Base-by-base conservation (phyloP, 352 stramenopile genomes). In the Peronosclerospora sorghi region DNA sequence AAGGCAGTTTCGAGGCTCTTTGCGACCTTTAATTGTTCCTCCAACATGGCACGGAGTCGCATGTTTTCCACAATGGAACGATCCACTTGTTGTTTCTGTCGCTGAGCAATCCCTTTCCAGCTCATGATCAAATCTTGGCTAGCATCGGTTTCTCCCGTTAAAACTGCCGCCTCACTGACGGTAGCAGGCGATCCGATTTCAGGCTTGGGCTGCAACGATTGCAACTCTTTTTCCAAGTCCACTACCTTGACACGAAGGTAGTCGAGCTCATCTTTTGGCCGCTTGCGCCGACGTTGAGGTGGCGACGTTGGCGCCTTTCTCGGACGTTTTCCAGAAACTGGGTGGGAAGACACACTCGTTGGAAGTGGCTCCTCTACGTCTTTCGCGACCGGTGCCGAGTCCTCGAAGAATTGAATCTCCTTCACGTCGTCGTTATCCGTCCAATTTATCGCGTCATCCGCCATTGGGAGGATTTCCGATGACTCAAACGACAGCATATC, bases 191-290 rank as follows among this genome's bases (percentile, higher is more conserved):
- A 59, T 1, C 40, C 36, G 1, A 53, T 19, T 13, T 51, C 20
- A 0, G 51, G 38, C 4, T 43, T 37, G 13, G 39, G 44, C 29
- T 47, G 40, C 18, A 66, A 23, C 4, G 30, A 32, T 8, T 32
- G 35, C n/a, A 67, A 34, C 15, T 71, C 32, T 5, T 58, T 34
- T 35, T 71, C 51, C 53, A 71, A 59, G 20, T 67, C 56, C 1
- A 35, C 30, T 23, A 71, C 61, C 19, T 56, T 58, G 18, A 44
- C 57, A 8, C 56, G 53, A 6, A 71, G 44, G 26, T 67, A 71
- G 28, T 65, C 54, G 0, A 71, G 49, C 35, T 71, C 53, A 24
- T 71, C 56, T 47, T 67, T 71, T 20, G 57, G 61, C 1, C 53
- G 52, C 18, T 65, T 67, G 18, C 60, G 52, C 23, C 56, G 56